phyloP scores from a whole-genome alignment of 176 grass and related monocot species.

The Carex parvula region DNA sequence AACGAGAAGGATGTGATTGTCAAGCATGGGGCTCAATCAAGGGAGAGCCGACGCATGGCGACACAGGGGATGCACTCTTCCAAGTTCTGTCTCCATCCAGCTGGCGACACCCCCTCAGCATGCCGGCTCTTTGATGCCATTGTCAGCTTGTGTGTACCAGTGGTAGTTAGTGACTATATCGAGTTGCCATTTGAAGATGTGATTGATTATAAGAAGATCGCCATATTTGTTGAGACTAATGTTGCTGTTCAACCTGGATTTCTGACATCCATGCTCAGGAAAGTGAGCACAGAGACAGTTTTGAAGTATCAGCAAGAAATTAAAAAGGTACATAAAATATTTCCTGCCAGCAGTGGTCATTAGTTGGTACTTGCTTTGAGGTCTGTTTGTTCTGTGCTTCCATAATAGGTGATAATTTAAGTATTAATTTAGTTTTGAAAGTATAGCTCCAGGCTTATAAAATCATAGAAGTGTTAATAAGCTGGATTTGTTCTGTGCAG shows the following conservation, averaged over 20 bases:
- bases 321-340: constrained; percentile 53
- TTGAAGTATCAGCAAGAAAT: constrained; percentile 81
- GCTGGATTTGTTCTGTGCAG: background rate
- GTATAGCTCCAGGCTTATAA: background rate
- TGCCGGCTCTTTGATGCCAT: constrained; percentile 82
- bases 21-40: constrained; percentile 79
- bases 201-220: constrained; percentile 77
- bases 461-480: background rate
- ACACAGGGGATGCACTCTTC: constrained; percentile 84
- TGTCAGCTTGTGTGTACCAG: constrained; percentile 73
- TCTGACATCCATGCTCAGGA: constrained; percentile 52
- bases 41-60: constrained; percentile 65
- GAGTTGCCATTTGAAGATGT: constrained; percentile 81
- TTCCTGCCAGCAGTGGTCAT: constrained; percentile 9
- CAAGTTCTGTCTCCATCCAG: constrained; percentile 92
- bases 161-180: constrained; percentile 71
- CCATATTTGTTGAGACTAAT: constrained; percentile 74
- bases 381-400: background rate
- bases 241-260: constrained; percentile 62
- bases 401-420: background rate
- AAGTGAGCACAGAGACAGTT: constrained; percentile 52
- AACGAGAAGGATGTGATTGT: constrained; percentile 70
- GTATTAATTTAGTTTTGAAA: background rate
- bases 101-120: constrained; percentile 73
- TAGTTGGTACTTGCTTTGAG: background rate